phyloP scores from a whole-genome alignment of 139 green algal species.

The Micractinium sp. region DNA sequence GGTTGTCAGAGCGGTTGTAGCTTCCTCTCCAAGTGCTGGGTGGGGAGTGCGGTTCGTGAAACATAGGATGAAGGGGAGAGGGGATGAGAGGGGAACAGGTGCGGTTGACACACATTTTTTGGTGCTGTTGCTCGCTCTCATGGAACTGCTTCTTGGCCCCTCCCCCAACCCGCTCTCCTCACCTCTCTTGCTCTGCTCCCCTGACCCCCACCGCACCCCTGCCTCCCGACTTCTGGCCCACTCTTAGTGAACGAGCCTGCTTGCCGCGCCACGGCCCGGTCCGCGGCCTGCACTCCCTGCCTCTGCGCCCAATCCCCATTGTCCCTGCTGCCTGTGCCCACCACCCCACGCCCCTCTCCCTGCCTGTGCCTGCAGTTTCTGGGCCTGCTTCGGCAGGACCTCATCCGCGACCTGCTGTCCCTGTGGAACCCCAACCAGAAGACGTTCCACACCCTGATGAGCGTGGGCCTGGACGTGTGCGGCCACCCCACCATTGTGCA shows the following conservation, averaged over 20 bases:
- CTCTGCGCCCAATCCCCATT: neutral
- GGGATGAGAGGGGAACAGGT: no score
- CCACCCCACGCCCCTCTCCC: neutral
- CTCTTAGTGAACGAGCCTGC: no score
- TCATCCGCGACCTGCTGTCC: slow-evolving; percentile 52
- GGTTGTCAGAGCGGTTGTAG: no score
- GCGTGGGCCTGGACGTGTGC: slow-evolving; percentile 51
- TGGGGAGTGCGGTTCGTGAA: no score
- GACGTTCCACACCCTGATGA: slow-evolving; percentile 46
- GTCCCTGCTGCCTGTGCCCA: neutral
- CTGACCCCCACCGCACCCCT: neutral
- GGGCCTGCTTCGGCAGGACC: slow-evolving; percentile 18
- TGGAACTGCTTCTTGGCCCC: no score
- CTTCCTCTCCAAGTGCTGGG: no score
- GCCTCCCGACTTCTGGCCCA: no score
- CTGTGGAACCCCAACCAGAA: slow-evolving; percentile 25
- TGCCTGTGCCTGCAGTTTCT: slow-evolving; percentile 28
- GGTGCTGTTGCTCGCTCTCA: neutral
- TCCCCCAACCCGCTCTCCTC: neutral
- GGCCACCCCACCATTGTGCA: slow-evolving; percentile 54
- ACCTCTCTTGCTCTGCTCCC: neutral
- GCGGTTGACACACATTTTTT: no score
- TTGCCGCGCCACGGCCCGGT: neutral
- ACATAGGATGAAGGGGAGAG: no score
- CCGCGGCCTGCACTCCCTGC: neutral